Evolutionary conservation across 768 basidiomycete genomes (phyloP).

Genomic region (Brasilioporus rufonigricans): DNA sequence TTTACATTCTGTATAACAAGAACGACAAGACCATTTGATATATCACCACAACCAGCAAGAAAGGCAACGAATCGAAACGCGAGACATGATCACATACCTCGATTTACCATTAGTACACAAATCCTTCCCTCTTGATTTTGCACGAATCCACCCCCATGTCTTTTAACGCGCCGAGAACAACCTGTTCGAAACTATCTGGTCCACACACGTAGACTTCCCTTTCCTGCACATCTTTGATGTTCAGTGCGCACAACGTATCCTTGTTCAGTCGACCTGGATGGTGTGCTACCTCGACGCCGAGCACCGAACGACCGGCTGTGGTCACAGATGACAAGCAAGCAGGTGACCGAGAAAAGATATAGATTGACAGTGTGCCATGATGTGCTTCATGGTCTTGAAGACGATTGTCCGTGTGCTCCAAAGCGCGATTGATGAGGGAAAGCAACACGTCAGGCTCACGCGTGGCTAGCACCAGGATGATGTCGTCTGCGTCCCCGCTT

Average conservation of each 20-base stretch:
- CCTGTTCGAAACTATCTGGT: slow-evolving; percentile 44
- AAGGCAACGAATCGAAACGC: no score
- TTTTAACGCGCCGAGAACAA: slow-evolving; percentile 32
- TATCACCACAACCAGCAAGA: no score
- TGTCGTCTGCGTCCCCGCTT: slow-evolving; percentile 24
- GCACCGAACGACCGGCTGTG: slow-evolving; percentile 12
- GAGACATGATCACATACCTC: no score
- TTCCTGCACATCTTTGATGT: slow-evolving; percentile 14
- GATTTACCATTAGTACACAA: slow-evolving; percentile 19
- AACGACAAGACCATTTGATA: no score
- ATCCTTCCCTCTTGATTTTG: slow-evolving; percentile 39
- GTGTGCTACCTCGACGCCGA: slow-evolving; percentile 8
- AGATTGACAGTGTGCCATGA: slow-evolving; percentile 29
- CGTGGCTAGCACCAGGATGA: slow-evolving; percentile 49
- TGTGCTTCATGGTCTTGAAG: background rate
- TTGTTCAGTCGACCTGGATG: slow-evolving; percentile 25
- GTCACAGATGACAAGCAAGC: background rate
- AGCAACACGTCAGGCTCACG: slow-evolving; percentile 53
- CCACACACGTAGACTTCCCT: slow-evolving; percentile 50
- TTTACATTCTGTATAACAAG: no score
- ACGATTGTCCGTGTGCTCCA: background rate
- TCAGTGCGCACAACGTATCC: slow-evolving; percentile 4
- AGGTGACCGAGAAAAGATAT: slow-evolving; percentile 37
- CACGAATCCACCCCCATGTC: slow-evolving; percentile 35
- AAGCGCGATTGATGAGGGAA: slow-evolving; percentile 30